Base-by-base conservation (phyloP, 2,329 filamentous ascomycete genomes). In the Ascochyta fabae region DNA sequence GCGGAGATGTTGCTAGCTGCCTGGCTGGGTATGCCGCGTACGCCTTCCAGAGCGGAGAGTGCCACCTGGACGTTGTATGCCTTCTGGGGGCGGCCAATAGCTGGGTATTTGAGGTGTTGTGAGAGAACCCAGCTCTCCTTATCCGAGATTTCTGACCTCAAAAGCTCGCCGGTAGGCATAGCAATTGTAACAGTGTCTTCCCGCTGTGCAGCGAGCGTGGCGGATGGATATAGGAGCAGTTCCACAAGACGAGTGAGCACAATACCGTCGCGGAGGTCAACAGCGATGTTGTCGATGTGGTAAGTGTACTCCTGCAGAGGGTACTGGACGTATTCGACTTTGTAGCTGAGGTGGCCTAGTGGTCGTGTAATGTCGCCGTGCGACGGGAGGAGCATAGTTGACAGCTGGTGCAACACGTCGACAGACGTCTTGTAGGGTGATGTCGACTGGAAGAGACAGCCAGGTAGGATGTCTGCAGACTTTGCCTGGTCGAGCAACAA, bases 181-280 rank as follows among this genome's bases (percentile, higher is more conserved):
- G 73, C 71, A 29, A 84, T 68, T 3, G 79, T 81, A 19, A 80
- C 66, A 1, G 75, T 79, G 15, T 76, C 71, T 8, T 79, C 75
- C 22, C 62, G 52, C 35, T 72, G 65, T 15, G 60, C 60, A 15
- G 63, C 38, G 33, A 64, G 62, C 3, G 71, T 69, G n/a, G 69
- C 61, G 16, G 75, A 69, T 5, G 75, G 72, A 58, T 82, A 83
- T 3, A 86, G 73, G 3, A 88, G 69, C 1, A 87, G 58, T 60
- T 88, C 86, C 1, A 86, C 83, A 9, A 88, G 76, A 46, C 83
- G 80, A 5, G 83, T 83, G n/a, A 88, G 70, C 40, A 83, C 74
- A 8, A 88, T 78, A 1, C 86, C 86, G 65, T 88, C 83, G 31
- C 86, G 80, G 22, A 88, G 75, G 63, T 88, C 86, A 8, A 85